Conservation (phyloP, 1,284 basidiomycete genomes). For the Austroboletus novae-zelandiae region DNA sequence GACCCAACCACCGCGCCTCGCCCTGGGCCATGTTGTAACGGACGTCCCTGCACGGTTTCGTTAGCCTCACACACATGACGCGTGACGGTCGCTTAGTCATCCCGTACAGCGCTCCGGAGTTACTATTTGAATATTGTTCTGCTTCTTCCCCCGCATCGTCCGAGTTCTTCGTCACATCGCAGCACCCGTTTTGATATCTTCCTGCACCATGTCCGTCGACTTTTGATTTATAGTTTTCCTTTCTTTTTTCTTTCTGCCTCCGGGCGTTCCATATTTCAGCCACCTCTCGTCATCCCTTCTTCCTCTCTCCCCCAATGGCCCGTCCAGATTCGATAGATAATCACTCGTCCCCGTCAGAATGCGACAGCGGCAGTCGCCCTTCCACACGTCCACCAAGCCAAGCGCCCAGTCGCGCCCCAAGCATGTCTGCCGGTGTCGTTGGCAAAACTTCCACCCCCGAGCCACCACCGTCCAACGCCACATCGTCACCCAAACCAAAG, state of each 20-base stretch:
- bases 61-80: too few species aligned
- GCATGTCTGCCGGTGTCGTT: constrained; percentile 50
- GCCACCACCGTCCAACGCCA: constrained; percentile 24
- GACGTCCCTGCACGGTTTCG: not conserved
- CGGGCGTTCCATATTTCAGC: not conserved
- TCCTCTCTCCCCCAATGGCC: constrained; percentile 44
- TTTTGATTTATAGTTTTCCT: too few species aligned
- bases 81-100: constrained; percentile 21
- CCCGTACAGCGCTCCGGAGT: constrained; percentile 10
- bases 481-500: constrained; percentile 29
- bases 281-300: not conserved
- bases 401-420: constrained; percentile 53
- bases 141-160: constrained; percentile 9
- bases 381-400: constrained; percentile 61
- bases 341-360: constrained; percentile 47
- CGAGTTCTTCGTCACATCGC: constrained; percentile 6
- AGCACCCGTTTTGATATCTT: not conserved
- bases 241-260: too few species aligned
- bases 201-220: too few species aligned
- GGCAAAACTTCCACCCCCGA: constrained; percentile 34
- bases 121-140: constrained; percentile 5
- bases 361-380: constrained; percentile 59
- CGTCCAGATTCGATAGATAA: constrained; percentile 43
- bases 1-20: too few species aligned
- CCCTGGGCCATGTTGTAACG: too few species aligned